Conservation (phyloP, 306 rosid species). For the Begonia loranthoides region DNA sequence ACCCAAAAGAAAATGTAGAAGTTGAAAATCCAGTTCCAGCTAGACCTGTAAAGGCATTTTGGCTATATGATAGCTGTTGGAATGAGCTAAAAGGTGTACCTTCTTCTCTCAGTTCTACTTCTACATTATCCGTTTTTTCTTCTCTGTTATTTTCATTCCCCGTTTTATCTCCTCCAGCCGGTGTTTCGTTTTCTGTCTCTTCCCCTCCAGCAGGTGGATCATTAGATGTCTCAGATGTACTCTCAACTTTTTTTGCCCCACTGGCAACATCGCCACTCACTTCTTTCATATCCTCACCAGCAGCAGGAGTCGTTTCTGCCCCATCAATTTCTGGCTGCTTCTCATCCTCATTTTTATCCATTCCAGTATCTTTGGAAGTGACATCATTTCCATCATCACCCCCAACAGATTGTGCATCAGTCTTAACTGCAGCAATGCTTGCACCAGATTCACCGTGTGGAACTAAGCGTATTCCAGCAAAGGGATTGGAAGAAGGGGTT, state of each 20-base stretch:
- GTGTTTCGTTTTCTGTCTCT: slow-evolving; percentile 7
- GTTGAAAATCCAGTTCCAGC: slow-evolving; percentile 79
- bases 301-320: slow-evolving; percentile 23
- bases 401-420: slow-evolving; percentile 21
- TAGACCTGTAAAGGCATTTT: slow-evolving; percentile 94
- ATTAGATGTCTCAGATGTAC: slow-evolving; percentile 15
- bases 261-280: slow-evolving; percentile 13
- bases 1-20: slow-evolving; percentile 67
- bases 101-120: slow-evolving; percentile 23
- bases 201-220: slow-evolving; percentile 14
- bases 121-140: slow-evolving; percentile 26
- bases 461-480: slow-evolving; percentile 60
- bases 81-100: slow-evolving; percentile 58
- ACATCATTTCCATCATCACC: slow-evolving; percentile 20
- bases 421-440: slow-evolving; percentile 23
- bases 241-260: slow-evolving; percentile 14
- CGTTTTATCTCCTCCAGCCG: slow-evolving; percentile 14
- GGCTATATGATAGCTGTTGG: slow-evolving; percentile 74
- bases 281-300: slow-evolving; percentile 13
- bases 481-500: slow-evolving; percentile 64
- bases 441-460: slow-evolving; percentile 29
- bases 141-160: slow-evolving; percentile 33
- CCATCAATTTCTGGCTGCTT: slow-evolving; percentile 26
- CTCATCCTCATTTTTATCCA: slow-evolving; percentile 19
- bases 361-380: slow-evolving; percentile 10